phyloP scores from a whole-genome alignment of 2,329 filamentous ascomycete species.

The Thelonectria blattea region DNA sequence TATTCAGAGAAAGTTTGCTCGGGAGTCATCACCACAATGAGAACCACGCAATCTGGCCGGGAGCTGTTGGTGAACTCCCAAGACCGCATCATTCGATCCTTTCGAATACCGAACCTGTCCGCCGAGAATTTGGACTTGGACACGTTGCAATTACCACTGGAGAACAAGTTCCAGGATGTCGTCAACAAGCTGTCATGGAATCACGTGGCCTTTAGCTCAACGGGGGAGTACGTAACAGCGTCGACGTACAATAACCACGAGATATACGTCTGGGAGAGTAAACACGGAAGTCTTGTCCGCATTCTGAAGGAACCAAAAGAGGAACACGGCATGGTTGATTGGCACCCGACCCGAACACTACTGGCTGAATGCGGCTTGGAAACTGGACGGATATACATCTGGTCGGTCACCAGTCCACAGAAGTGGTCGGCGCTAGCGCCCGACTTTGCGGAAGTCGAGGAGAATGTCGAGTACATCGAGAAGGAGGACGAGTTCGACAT shows the following conservation, averaged over 20 bases:
- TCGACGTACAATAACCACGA: constrained; percentile 99
- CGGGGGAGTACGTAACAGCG: constrained; percentile 93
- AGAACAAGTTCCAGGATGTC: constrained; percentile 98
- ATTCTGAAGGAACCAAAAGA: constrained; percentile 97
- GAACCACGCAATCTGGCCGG: constrained; percentile 80
- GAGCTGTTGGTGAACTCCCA: constrained; percentile 92
- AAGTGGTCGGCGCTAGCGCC: constrained; percentile 97
- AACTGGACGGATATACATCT: constrained; percentile 91
- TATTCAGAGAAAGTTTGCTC: constrained; percentile 88
- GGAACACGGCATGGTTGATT: constrained; percentile 95
- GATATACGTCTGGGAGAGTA: constrained; percentile 97
- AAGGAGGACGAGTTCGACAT: constrained; percentile 98
- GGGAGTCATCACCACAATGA: constrained; percentile 86
- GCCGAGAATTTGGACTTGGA: constrained; percentile 76
- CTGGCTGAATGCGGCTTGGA: constrained; percentile 92
- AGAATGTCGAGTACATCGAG: constrained; percentile 97
- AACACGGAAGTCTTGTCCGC: constrained; percentile 90
- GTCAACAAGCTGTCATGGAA: constrained; percentile 97
- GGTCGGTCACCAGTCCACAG: constrained; percentile 94
- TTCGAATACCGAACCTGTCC: constrained; percentile 82
- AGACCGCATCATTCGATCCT: constrained; percentile 92
- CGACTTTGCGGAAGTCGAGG: constrained; percentile 96
- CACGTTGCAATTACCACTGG: constrained; percentile 86
- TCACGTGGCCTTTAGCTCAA: constrained; percentile 92
- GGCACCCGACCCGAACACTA: constrained; percentile 88